Evolutionary conservation across 1,284 basidiomycete species (phyloP).

Genomic region (Ganoderma resinaceum): DNA sequence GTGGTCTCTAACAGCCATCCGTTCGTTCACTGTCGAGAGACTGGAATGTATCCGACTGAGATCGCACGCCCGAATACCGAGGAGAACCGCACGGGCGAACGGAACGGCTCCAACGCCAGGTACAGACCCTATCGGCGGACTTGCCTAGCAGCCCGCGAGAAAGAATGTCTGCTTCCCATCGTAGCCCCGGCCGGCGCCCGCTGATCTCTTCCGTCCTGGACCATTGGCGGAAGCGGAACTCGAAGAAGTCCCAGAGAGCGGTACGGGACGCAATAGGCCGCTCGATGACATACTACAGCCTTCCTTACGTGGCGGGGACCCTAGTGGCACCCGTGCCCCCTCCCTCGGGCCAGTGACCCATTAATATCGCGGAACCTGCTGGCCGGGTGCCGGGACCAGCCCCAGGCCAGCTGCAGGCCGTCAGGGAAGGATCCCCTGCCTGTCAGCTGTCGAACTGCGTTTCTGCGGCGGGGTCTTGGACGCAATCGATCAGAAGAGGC

Average conservation of each 20-base stretch:
- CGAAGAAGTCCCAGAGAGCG: slow-evolving; percentile 3
- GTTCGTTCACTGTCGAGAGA: background rate
- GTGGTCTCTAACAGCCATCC: background rate
- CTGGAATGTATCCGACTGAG: background rate
- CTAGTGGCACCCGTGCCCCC: background rate
- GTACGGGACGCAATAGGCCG: background rate
- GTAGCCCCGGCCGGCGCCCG: slow-evolving; percentile 1
- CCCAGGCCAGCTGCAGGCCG: slow-evolving; percentile 9
- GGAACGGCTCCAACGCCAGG: background rate
- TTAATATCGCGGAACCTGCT: slow-evolving; percentile 22
- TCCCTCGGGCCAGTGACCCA: slow-evolving; percentile 14
- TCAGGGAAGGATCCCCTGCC: slow-evolving; percentile 12
- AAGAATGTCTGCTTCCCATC: slow-evolving; percentile 7
- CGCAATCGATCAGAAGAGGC: slow-evolving; percentile 11
- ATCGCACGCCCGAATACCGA: background rate
- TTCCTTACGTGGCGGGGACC: slow-evolving; percentile 6
- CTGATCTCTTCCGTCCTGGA: slow-evolving; percentile 1
- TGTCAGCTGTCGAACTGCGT: slow-evolving; percentile 15
- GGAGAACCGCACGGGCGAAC: background rate
- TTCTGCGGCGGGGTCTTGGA: slow-evolving; percentile 11
- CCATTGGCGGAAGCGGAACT: slow-evolving; percentile 6
- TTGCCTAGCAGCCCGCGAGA: slow-evolving; percentile 5
- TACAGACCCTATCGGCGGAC: slow-evolving; percentile 9
- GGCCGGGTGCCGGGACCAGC: slow-evolving; percentile 16
- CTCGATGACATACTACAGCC: background rate